Evolutionary conservation across 257 asterid genomes (phyloP).

Genomic region (Leonotis leonurus): DNA sequence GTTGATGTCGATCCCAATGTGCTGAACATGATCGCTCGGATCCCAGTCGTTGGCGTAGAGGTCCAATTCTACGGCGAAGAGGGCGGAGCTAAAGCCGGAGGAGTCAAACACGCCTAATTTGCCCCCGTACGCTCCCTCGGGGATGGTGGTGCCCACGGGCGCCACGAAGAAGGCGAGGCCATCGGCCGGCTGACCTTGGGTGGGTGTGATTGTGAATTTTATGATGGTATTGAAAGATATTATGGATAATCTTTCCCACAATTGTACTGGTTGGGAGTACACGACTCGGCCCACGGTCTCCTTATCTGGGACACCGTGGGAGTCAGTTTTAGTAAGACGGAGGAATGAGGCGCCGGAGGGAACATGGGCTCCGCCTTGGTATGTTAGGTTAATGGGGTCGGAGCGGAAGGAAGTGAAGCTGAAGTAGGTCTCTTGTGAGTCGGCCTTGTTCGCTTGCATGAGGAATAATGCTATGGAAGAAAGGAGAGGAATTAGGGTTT

Average conservation of each 20-base stretch:
- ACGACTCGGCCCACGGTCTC: background rate
- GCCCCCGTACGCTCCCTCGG: background rate
- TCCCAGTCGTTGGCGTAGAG: background rate
- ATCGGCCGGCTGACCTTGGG: background rate
- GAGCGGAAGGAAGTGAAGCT: background rate
- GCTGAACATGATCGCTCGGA: background rate
- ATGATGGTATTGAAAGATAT: background rate
- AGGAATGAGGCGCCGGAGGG: background rate
- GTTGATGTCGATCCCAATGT: background rate
- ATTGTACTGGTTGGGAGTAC: background rate
- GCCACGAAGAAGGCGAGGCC: constrained; percentile 7
- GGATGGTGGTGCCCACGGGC: background rate
- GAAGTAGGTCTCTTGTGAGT: background rate
- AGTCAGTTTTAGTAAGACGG: background rate
- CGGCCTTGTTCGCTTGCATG: background rate
- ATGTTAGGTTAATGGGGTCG: background rate
- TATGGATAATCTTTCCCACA: background rate
- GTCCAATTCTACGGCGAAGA: background rate
- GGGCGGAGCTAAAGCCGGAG: background rate
- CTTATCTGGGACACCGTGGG: background rate
- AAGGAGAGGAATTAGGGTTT: background rate
- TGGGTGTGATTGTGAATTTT: background rate
- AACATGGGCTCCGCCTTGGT: background rate
- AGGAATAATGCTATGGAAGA: background rate
- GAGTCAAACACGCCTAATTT: background rate